Evolutionary conservation across 495 filamentous ascomycete genomes (phyloP).

Genomic region (Apiosordaria backusii): DNA sequence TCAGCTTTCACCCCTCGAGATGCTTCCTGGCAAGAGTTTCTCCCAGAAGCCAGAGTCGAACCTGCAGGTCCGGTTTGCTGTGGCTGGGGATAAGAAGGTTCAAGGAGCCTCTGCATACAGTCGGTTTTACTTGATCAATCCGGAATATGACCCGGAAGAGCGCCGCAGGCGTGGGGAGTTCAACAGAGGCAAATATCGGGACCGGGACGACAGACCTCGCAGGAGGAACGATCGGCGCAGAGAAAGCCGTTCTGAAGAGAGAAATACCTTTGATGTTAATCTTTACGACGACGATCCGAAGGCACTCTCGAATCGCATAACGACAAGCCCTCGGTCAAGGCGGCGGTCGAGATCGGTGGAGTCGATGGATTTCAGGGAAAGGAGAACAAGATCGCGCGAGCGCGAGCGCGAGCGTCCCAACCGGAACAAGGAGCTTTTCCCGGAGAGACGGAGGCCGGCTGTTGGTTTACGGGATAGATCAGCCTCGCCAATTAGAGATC

Average conservation of each 20-base stretch:
- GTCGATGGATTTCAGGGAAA: constrained; percentile 28
- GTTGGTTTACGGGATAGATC: constrained; percentile 55
- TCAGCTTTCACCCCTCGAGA: constrained; percentile 50
- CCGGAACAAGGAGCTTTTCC: constrained; percentile 53
- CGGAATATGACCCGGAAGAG: constrained; percentile 81
- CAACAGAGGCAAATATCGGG: constrained; percentile 48
- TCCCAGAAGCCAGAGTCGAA: constrained; percentile 62
- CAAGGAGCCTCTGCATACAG: constrained; percentile 73
- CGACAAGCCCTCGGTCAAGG: constrained; percentile 21
- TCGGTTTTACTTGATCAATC: constrained; percentile 86
- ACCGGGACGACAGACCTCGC: constrained; percentile 58
- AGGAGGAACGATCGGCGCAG: constrained; percentile 47
- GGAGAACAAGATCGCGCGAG: constrained; percentile 28
- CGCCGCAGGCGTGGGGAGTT: constrained; percentile 49
- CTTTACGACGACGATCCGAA: constrained; percentile 49
- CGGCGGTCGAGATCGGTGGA: constrained; percentile 37
- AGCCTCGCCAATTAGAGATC: constrained; percentile 68
- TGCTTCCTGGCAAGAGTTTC: constrained; percentile 58
- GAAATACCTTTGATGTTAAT: constrained; percentile 16
- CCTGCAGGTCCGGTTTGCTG: constrained; percentile 70
- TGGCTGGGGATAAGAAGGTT: constrained; percentile 73
- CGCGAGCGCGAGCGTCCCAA: constrained; percentile 15
- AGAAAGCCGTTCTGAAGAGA: constrained; percentile 50
- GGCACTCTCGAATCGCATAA: constrained; percentile 32
- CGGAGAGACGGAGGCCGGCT: constrained; percentile 28